Evolutionary conservation across 2,329 filamentous ascomycete species (phyloP), one percentile per base, ranked within the genome.

Genomic region (Harringtonia lauricola): DNA sequence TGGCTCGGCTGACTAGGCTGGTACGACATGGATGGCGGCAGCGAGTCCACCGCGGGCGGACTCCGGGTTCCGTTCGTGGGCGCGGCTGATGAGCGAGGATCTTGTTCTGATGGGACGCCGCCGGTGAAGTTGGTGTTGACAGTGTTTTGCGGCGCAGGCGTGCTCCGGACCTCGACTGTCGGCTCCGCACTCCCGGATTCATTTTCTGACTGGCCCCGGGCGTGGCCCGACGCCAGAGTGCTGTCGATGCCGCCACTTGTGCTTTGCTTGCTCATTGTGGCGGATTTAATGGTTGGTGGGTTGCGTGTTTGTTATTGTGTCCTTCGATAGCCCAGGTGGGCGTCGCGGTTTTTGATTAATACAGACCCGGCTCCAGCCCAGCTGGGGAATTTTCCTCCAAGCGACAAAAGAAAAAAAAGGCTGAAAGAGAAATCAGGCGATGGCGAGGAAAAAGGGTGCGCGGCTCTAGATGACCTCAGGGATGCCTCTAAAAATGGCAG

Each of bases 241-340:
- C 60, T 60, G 42, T 63, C 60, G 36, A 61, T 52, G 39, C 61
- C 58, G 42, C 67, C 62, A 42, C 66, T 66, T 45, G 67, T 62
- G 42, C 65, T 65, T 57, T 73, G 69, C 49, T 73, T 67, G 49
- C 61, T 63, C 58, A 68, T 62, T 54, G 64, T 67, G 38, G 18
- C 24, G 21, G 17, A 15, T 15, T 33, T 26, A 26, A 10, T 26
- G 6, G 7, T 26, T 26, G n/a, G n/a, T n/a, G n/a, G n/a, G n/a
- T n/a, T n/a, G n/a, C n/a, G n/a, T n/a, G n/a, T n/a, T n/a, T n/a
- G n/a, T n/a, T n/a, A n/a, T n/a, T n/a, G n/a, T n/a, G n/a, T n/a
- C n/a, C n/a, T n/a, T n/a, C n/a, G n/a, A n/a, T n/a, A n/a, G n/a
- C n/a, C n/a, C n/a, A n/a, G n/a, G n/a, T n/a, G n/a, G n/a, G n/a